Evolutionary conservation across 306 rosid genomes (phyloP).

Genomic region (Amphicarpaea edgeworthii): DNA sequence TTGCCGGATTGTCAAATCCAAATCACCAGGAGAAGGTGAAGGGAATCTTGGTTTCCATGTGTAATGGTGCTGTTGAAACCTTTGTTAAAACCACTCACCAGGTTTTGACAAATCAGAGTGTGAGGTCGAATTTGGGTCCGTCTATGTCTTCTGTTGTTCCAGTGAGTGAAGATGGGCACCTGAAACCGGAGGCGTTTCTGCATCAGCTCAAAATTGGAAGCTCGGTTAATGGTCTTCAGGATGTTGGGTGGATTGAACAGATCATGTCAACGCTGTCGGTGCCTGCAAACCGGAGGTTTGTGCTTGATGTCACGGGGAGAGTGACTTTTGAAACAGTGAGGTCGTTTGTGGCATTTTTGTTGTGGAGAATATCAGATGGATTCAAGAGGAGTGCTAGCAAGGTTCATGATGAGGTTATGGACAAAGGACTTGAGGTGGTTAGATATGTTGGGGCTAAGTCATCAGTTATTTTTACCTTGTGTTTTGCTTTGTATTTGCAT

Average conservation of each 20-base stretch:
- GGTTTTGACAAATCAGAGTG: slow-evolving; percentile 61
- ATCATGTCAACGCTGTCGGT: slow-evolving; percentile 80
- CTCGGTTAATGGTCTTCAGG: slow-evolving; percentile 44
- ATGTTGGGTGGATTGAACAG: slow-evolving; percentile 66
- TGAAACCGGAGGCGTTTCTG: slow-evolving; percentile 51
- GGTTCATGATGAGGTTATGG: slow-evolving; percentile 68
- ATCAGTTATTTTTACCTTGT: slow-evolving; percentile 77
- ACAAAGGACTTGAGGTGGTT: slow-evolving; percentile 72
- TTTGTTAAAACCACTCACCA: slow-evolving; percentile 82
- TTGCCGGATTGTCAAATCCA: slow-evolving; percentile 83
- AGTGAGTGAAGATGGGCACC: slow-evolving; percentile 40
- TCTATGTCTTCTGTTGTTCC: slow-evolving; percentile 45
- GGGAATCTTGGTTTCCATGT: slow-evolving; percentile 71
- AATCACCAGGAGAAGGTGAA: slow-evolving; percentile 68
- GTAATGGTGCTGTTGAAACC: slow-evolving; percentile 92
- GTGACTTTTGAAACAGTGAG: slow-evolving; percentile 78
- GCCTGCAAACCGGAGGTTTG: slow-evolving; percentile 74
- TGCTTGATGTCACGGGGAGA: slow-evolving; percentile 87
- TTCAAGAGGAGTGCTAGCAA: slow-evolving; percentile 62
- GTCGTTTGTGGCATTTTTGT: slow-evolving; percentile 70
- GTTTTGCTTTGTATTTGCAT: slow-evolving; percentile 84
- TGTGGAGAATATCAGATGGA: slow-evolving; percentile 68
- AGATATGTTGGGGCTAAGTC: slow-evolving; percentile 83
- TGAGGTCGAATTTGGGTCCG: slow-evolving; percentile 35
- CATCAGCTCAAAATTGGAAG: slow-evolving; percentile 44